Evolutionary conservation across 2,329 filamentous ascomycete species (phyloP).

Genomic region (Akanthomyces dipterigenus): DNA sequence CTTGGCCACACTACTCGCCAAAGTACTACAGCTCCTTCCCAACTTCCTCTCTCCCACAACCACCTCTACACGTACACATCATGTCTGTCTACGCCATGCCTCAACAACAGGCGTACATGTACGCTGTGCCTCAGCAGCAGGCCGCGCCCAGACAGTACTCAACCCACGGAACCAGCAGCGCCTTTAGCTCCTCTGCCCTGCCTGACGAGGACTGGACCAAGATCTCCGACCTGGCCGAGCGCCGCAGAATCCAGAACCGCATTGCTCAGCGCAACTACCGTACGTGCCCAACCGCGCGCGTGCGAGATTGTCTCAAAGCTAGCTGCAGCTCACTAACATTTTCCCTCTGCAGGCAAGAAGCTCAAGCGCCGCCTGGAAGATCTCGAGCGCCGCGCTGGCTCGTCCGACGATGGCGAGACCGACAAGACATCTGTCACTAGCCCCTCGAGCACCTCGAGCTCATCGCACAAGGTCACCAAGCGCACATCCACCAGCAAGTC

Average conservation of each 20-base stretch:
- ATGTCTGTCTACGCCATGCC: conserved; percentile 14
- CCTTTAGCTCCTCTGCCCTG: conserved; percentile 89
- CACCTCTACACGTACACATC: neutral
- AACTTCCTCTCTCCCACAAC: neutral
- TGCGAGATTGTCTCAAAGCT: no score
- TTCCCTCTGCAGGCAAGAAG: conserved; percentile 66
- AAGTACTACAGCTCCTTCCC: neutral
- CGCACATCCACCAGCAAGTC: conserved; percentile 23
- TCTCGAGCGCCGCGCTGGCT: conserved; percentile 69
- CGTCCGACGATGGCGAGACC: conserved; percentile 39
- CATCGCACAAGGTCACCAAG: conserved; percentile 26
- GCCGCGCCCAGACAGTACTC: conserved; percentile 58
- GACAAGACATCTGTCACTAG: conserved; percentile 30
- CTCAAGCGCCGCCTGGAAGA: conserved; percentile 85
- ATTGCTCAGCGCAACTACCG: conserved; percentile 98
- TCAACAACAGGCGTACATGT: conserved; percentile 27
- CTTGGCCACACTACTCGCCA: neutral
- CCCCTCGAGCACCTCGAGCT: conserved; percentile 19
- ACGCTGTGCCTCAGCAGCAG: conserved; percentile 37
- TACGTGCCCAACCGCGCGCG: conserved; percentile 44
- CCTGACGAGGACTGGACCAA: conserved; percentile 99
- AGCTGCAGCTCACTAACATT: conserved; percentile 2
- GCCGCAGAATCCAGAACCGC: conserved; percentile 90
- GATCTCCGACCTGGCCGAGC: conserved; percentile 93
- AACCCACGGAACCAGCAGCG: conserved; percentile 77